These are phyloP conservation scores for Bonia amplexicaulis DNA, from an alignment of 176 grass and related monocot species.

Conservation along the genomic window DNA sequence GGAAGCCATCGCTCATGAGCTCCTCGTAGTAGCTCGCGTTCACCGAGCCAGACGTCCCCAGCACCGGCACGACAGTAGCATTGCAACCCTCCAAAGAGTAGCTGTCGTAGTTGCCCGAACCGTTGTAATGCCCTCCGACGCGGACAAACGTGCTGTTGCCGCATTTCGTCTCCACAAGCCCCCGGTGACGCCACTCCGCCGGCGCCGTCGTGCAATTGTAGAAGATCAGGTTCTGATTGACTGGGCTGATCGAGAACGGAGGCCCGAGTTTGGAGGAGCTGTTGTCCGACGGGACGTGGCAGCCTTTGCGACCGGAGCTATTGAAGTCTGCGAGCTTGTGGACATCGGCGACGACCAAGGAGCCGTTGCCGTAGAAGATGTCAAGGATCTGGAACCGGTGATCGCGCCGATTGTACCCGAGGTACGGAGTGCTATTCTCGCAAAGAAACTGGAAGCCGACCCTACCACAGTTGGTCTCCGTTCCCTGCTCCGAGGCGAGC, in stretches of 20 bases:
- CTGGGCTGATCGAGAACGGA: neutral
- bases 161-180: neutral
- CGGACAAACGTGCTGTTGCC: neutral
- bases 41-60: accelerated
- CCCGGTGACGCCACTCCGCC: accelerated
- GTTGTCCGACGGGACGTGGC: neutral
- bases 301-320: accelerated
- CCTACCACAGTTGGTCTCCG: neutral
- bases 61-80: neutral
- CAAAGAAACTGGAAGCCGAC: neutral
- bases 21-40: neutral
- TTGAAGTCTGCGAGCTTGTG: neutral
- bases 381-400: neutral
- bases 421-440: accelerated
- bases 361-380: neutral
- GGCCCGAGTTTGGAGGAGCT: neutral
- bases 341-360: slow-evolving; percentile 13
- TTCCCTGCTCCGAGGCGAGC: neutral
- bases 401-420: neutral
- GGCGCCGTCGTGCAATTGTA: neutral
- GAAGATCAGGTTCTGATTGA: slow-evolving; percentile 23
- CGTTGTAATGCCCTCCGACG: neutral
- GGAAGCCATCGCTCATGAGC: neutral
- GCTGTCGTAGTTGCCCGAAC: accelerated
- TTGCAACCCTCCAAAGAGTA: neutral